phyloP scores from a whole-genome alignment of 2,329 filamentous ascomycete genomes.

The Aspergillus amoenus region DNA sequence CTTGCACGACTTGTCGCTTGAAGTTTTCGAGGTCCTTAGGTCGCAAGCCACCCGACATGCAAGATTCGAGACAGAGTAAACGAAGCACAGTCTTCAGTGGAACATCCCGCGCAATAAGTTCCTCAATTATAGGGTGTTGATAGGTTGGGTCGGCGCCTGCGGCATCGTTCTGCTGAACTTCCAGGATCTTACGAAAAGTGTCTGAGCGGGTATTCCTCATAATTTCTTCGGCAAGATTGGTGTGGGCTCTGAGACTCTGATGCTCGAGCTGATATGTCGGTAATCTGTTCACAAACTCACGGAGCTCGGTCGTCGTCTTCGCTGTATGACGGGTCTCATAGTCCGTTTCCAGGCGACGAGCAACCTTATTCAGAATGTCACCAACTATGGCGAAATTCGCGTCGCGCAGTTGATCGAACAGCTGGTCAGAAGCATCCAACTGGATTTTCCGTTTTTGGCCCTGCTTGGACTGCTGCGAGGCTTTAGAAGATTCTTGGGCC shows the following conservation, averaged over 20 bases:
- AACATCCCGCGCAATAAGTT: constrained; percentile 85
- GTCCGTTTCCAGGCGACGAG: constrained; percentile 78
- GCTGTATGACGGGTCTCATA: constrained; percentile 84
- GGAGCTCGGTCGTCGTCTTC: constrained; percentile 85
- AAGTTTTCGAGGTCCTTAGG: constrained; percentile 87
- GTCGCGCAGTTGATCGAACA: constrained; percentile 85
- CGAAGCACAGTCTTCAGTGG: constrained; percentile 80
- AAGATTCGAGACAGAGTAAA: constrained; percentile 86
- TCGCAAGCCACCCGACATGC: constrained; percentile 83
- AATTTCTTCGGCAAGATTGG: constrained; percentile 88
- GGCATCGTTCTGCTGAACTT: constrained; percentile 93
- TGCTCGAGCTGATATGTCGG: constrained; percentile 92
- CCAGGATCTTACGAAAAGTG: constrained; percentile 80
- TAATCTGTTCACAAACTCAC: constrained; percentile 91
- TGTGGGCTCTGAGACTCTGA: constrained; percentile 87
- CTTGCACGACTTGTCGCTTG: constrained; percentile 81
- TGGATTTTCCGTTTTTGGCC: constrained; percentile 82
- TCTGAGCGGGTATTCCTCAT: constrained; percentile 90
- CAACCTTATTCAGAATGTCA: constrained; percentile 82
- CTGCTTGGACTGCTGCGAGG: constrained; percentile 53
- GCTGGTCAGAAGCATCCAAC: constrained; percentile 82
- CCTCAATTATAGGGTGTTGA: constrained; percentile 87
- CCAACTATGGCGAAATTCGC: constrained; percentile 96
- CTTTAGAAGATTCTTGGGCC: constrained; percentile 55
- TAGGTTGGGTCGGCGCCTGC: constrained; percentile 85